Conservation (phyloP, 495 filamentous ascomycete genomes). For the Cladorrhinum samala region DNA sequence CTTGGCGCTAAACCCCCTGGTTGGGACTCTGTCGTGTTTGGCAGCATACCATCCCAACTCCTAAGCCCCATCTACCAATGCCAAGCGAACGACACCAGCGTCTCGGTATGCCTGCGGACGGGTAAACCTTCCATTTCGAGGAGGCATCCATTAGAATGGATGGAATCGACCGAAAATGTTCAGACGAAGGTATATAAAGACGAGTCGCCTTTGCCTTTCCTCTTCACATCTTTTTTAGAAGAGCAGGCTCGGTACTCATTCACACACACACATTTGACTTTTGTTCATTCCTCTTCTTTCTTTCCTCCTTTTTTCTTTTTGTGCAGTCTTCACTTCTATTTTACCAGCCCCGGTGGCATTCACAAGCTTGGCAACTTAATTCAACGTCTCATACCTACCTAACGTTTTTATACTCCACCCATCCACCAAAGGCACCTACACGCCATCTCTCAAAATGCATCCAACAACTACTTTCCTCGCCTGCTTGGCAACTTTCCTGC, state of each 20-base stretch:
- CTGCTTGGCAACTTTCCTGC: conserved; percentile 15
- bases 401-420: too few relatives aligned
- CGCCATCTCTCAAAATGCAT: conserved; percentile 26
- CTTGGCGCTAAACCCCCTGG: not conserved
- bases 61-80: not conserved
- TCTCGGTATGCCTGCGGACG: not conserved
- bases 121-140: not conserved
- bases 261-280: not conserved
- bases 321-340: not conserved
- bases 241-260: not conserved
- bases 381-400: too few relatives aligned
- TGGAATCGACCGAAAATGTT: too few relatives aligned
- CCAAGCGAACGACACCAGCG: not conserved
- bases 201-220: too few relatives aligned
- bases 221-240: too few relatives aligned
- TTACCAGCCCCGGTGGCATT: conserved; percentile 22
- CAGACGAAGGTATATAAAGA: too few relatives aligned
- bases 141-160: too few relatives aligned
- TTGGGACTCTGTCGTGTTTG: too few relatives aligned
- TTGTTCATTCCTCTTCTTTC: conserved; percentile 1
- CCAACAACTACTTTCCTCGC: conserved; percentile 21
- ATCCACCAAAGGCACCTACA: too few relatives aligned
- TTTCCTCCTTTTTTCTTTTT: conserved; percentile 2
- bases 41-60: too few relatives aligned
- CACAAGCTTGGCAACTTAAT: too few relatives aligned